phyloP scores from a whole-genome alignment of 2,329 filamentous ascomycete genomes.

The Macrophomina pseudophaseolina region DNA sequence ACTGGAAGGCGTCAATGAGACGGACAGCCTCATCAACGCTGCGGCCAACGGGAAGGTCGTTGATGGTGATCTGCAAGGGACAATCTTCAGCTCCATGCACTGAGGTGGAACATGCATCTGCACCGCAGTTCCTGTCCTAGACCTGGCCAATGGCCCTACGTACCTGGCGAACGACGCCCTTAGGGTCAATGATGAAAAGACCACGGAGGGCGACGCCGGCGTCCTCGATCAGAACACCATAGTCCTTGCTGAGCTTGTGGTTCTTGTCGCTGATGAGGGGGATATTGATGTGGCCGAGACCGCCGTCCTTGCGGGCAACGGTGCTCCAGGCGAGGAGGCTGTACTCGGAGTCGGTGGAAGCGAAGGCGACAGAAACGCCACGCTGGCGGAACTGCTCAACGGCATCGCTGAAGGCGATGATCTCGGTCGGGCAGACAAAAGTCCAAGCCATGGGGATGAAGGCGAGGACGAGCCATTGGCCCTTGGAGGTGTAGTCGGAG shows the following conservation, averaged over 20 bases:
- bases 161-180: slow-evolving; percentile 61
- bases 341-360: slow-evolving; percentile 67
- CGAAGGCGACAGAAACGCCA: slow-evolving; percentile 64
- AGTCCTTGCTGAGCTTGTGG: slow-evolving; percentile 64
- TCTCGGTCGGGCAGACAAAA: slow-evolving; percentile 70
- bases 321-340: slow-evolving; percentile 63
- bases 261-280: slow-evolving; percentile 68
- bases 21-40: slow-evolving; percentile 68
- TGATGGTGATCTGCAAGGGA: slow-evolving; percentile 62
- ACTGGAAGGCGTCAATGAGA: slow-evolving; percentile 57
- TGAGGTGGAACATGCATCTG: slow-evolving; percentile 12
- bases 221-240: slow-evolving; percentile 68
- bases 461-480: slow-evolving; percentile 66
- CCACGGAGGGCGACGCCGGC: slow-evolving; percentile 68
- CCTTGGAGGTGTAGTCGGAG: slow-evolving; percentile 46
- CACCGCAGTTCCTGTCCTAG: background rate
- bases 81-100: slow-evolving; percentile 27
- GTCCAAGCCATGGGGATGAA: slow-evolving; percentile 73
- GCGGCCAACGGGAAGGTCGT: slow-evolving; percentile 68
- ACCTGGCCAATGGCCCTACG: slow-evolving; percentile 28
- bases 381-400: slow-evolving; percentile 64
- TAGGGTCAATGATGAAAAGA: slow-evolving; percentile 70
- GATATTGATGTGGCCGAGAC: slow-evolving; percentile 65
- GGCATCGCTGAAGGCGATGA: slow-evolving; percentile 68
- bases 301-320: slow-evolving; percentile 64